Percentiles rank a stretch among this genome's conserved stretches.
These are phyloP conservation scores for Isochrysis galbana DNA, from an alignment of 78 protist species.

Conservation along the genomic window DNA sequence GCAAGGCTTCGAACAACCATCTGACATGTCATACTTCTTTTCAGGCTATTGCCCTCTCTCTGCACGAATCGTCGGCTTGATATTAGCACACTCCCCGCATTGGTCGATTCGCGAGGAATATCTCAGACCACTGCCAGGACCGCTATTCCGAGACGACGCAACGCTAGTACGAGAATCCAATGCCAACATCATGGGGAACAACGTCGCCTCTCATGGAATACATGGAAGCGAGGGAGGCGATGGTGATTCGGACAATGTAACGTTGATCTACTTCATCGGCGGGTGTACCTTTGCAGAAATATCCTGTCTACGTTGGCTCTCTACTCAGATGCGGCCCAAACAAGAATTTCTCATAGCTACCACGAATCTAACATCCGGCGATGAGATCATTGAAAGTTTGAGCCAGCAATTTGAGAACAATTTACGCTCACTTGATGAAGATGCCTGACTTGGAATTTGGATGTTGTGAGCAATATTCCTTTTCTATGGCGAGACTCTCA, in stretches of 20 bases:
- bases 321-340: neutral
- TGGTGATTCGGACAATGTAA: neutral
- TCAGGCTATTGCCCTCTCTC: conserved; percentile 86
- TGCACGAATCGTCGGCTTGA: conserved; percentile 64
- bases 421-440: neutral
- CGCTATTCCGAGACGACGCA: neutral
- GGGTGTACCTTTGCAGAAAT: conserved; percentile 82
- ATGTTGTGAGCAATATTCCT: no score
- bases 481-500: no score
- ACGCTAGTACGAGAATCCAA: neutral
- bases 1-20: neutral
- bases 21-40: conserved; percentile 50
- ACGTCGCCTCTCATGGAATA: no score
- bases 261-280: conserved; percentile 81
- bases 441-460: no score
- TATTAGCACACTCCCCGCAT: neutral
- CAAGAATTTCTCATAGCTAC: conserved; percentile 70
- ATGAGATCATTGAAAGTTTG: conserved; percentile 45
- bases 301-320: conserved; percentile 78
- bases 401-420: neutral
- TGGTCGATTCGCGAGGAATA: neutral
- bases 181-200: no score
- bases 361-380: conserved; percentile 74
- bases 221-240: neutral
- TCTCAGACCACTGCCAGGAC: neutral